A percentile compares a stretch with the other conserved stretches of the same genome.
phyloP scores from a whole-genome alignment of 2,329 filamentous ascomycete genomes.

The Trichoderma koningiopsis region DNA sequence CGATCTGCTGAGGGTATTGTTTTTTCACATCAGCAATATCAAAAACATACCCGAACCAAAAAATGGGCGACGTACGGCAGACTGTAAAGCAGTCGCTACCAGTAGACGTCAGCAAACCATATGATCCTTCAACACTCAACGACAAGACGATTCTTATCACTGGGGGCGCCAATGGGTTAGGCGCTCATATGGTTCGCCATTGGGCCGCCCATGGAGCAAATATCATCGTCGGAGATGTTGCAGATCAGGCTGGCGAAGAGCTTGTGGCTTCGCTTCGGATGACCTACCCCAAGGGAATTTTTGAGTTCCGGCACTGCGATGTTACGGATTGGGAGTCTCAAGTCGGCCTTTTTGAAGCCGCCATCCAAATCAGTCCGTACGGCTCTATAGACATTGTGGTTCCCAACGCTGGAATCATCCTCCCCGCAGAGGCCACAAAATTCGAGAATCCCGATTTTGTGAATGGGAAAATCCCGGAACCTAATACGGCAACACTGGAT shows the following conservation, averaged over 20 bases:
- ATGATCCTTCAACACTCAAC: conserved; percentile 48
- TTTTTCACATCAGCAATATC: not conserved
- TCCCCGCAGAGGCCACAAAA: conserved; percentile 33
- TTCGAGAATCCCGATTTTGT: conserved; percentile 53
- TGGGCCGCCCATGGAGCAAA: conserved; percentile 61
- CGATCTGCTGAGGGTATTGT: not conserved
- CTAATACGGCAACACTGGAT: conserved; percentile 56
- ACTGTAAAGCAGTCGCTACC: conserved; percentile 44
- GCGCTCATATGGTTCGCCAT: conserved; percentile 54
- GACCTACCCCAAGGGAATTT: conserved; percentile 42
- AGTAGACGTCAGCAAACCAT: conserved; percentile 48
- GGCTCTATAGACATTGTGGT: conserved; percentile 64
- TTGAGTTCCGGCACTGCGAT: conserved; percentile 63
- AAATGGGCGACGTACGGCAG: conserved; percentile 2
- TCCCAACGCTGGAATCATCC: conserved; percentile 65
- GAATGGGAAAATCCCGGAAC: conserved; percentile 46
- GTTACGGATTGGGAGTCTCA: conserved; percentile 67
- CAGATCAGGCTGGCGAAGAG: conserved; percentile 53
- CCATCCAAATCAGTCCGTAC: conserved; percentile 54
- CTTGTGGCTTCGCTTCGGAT: conserved; percentile 56
- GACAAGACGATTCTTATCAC: conserved; percentile 65
- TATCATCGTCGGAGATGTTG: conserved; percentile 65
- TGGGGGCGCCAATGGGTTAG: conserved; percentile 64
- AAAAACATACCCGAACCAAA: not conserved
- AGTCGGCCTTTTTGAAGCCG: conserved; percentile 62